Conservation (phyloP, 2,329 filamentous ascomycete genomes). For the Fusarium subglutinans region DNA sequence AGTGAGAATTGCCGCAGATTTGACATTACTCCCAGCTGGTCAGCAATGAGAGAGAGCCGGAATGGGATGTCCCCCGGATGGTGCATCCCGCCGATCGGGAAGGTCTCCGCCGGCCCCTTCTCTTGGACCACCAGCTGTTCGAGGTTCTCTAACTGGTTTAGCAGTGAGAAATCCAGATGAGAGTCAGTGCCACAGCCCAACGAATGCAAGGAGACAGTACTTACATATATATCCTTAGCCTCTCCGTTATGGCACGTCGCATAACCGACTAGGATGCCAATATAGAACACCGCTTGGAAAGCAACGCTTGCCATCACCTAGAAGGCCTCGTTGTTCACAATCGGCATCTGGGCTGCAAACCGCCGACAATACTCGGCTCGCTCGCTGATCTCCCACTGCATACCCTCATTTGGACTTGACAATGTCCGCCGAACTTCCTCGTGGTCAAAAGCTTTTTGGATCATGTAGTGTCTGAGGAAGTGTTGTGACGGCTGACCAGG, state of each 20-base stretch:
- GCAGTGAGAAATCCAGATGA: not conserved
- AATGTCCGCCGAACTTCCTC: not conserved
- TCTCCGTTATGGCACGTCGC: not conserved
- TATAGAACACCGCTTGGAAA: accelerated
- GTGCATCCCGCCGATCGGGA: accelerated
- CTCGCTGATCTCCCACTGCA: accelerated
- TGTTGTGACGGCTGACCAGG: not conserved
- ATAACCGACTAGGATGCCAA: not conserved
- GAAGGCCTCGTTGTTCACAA: not conserved
- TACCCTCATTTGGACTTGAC: not conserved
- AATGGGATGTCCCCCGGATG: accelerated
- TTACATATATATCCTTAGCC: not conserved
- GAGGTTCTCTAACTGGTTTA: not conserved
- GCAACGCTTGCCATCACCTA: not conserved
- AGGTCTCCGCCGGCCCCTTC: not conserved
- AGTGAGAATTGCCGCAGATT: accelerated
- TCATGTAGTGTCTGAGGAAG: not conserved
- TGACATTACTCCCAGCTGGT: accelerated
- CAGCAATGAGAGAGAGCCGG: accelerated
- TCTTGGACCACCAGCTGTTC: not conserved
- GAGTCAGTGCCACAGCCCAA: not conserved
- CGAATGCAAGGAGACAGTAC: too few species aligned
- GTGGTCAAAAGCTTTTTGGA: not conserved
- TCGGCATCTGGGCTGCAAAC: not conserved
- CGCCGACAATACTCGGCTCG: not conserved